Conservation (phyloP, 805 yeast species). For the Wickerhamiella shivajii region DNA sequence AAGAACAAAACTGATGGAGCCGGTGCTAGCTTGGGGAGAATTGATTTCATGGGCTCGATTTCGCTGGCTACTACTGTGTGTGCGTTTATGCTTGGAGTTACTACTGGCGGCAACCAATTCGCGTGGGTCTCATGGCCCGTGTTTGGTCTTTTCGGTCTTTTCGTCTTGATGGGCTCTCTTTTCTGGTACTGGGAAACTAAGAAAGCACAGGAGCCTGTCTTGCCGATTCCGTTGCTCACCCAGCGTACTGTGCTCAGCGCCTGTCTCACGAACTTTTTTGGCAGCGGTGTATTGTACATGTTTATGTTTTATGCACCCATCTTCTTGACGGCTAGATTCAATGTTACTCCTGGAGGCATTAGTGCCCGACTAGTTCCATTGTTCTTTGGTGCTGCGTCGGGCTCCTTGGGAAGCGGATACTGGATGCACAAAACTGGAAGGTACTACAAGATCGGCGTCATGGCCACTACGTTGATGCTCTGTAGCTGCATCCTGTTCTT, state of each 20-base stretch:
- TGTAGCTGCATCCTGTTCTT: slow-evolving; percentile 33
- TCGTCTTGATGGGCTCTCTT: slow-evolving; percentile 22
- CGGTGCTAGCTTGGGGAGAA: slow-evolving; percentile 34
- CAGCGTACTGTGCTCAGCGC: slow-evolving; percentile 49
- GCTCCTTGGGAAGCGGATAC: slow-evolving; percentile 52
- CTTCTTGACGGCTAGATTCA: slow-evolving; percentile 54
- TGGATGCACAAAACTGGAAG: slow-evolving; percentile 55
- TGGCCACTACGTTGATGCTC: slow-evolving; percentile 31
- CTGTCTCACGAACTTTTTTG: slow-evolving; percentile 54
- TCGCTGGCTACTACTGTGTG: slow-evolving; percentile 44
- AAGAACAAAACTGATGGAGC: slow-evolving; percentile 21
- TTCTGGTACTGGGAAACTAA: slow-evolving; percentile 41
- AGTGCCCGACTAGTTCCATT: slow-evolving; percentile 36
- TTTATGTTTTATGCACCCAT: slow-evolving; percentile 59
- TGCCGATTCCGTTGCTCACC: slow-evolving; percentile 45
- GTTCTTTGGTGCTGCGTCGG: slow-evolving; percentile 51
- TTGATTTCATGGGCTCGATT: slow-evolving; percentile 52
- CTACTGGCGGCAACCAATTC: slow-evolving; percentile 47
- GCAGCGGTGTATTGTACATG: slow-evolving; percentile 52
- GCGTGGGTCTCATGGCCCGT: slow-evolving; percentile 30
- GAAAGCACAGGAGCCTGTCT: slow-evolving; percentile 49
- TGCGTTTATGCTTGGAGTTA: slow-evolving; percentile 45
- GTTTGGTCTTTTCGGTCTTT: slow-evolving; percentile 26
- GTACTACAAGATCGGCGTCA: slow-evolving; percentile 36
- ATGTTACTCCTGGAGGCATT: slow-evolving; percentile 62